Evolutionary conservation across 1,139 yeast genomes (phyloP).

Genomic region (Yamadazyma siamensis): DNA sequence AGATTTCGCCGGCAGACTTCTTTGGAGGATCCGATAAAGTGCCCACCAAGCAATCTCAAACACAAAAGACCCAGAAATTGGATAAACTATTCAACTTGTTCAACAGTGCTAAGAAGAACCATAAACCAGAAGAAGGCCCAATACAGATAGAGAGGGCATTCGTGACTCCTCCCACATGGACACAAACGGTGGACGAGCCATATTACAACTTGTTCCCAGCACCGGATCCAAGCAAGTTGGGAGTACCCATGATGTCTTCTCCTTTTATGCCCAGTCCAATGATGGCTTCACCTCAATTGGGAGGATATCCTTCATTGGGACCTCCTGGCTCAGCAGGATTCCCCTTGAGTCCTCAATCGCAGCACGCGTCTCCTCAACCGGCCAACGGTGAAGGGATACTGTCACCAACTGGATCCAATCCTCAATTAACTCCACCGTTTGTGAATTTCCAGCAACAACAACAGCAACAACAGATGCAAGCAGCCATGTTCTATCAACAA

Average conservation of each 20-base stretch:
- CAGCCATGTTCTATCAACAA: constrained; percentile 39
- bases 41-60: constrained; percentile 44
- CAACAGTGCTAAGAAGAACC: constrained; percentile 32
- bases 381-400: background rate
- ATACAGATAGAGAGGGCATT: constrained; percentile 55
- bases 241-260: constrained; percentile 19
- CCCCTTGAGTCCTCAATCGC: constrained; percentile 25
- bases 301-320: constrained; percentile 13
- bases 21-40: constrained; percentile 48
- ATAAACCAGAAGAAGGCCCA: constrained; percentile 28
- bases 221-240: constrained; percentile 12
- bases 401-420: constrained; percentile 2
- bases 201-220: constrained; percentile 46
- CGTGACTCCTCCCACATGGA: constrained; percentile 82
- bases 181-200: constrained; percentile 52
- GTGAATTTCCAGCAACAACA: constrained; percentile 26
- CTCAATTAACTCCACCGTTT: constrained; percentile 12
- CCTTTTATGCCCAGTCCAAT: constrained; percentile 33
- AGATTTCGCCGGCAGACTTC: constrained; percentile 42
- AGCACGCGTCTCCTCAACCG: constrained; percentile 13
- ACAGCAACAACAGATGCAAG: constrained; percentile 33
- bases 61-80: constrained; percentile 34
- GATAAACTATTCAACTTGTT: constrained; percentile 58
- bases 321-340: constrained; percentile 13
- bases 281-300: constrained; percentile 17